Evolutionary conservation across 2,329 filamentous ascomycete species (phyloP).

Genomic region (Paecilomyces sp.): DNA sequence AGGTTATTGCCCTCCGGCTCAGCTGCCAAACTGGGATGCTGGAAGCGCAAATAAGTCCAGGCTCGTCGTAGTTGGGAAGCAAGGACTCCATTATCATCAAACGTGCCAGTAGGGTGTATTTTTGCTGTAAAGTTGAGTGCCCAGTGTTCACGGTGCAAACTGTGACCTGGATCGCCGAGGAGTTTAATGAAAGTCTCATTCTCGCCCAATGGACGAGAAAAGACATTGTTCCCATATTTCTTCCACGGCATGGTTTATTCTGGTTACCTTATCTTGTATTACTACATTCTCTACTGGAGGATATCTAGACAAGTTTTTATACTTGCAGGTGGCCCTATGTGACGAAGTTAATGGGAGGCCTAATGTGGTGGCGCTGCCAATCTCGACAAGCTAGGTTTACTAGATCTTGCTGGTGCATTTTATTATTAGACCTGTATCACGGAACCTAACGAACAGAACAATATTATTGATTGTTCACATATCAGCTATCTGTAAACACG

Average conservation of each 20-base stretch:
- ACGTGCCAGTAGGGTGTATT: slow-evolving; percentile 6
- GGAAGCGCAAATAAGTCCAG: slow-evolving; percentile 12
- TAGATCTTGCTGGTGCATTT: no score
- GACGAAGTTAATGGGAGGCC: no score
- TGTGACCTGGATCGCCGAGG: slow-evolving; percentile 16
- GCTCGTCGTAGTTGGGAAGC: not conserved
- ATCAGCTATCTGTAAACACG: no score
- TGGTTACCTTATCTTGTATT: not conserved
- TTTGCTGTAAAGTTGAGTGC: slow-evolving; percentile 16
- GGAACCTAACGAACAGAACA: no score
- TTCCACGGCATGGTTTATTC: not conserved
- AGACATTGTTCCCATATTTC: not conserved
- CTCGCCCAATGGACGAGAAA: slow-evolving; percentile 5
- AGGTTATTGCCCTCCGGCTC: slow-evolving; percentile 3
- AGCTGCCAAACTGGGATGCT: slow-evolving; percentile 12
- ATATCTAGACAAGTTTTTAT: no score
- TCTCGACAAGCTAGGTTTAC: no score
- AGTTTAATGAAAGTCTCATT: slow-evolving; percentile 23
- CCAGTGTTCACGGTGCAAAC: slow-evolving; percentile 25
- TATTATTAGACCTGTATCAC: no score
- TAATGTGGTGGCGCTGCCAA: no score
- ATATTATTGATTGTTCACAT: no score
- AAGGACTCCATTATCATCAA: not conserved
- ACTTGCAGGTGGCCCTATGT: no score
- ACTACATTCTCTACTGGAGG: no score